Conservation (phyloP, 352 stramenopile species). For the Phytophthora constricta region DNA sequence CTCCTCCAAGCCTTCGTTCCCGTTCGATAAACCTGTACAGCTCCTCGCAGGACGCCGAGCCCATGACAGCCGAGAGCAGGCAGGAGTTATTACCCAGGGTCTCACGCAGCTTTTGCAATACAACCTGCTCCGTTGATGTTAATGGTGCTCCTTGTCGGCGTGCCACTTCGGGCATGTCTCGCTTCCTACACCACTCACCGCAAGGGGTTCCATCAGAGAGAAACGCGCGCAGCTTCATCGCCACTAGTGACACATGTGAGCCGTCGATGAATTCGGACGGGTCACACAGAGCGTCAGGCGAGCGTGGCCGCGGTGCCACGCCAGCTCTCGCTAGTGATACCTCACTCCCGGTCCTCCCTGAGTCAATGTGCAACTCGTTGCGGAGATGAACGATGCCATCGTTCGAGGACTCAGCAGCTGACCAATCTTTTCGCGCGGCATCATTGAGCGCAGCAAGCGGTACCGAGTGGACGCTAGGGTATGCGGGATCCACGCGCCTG, state of each 20-base stretch:
- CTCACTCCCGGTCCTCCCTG: no score
- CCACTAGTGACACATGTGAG: constrained; percentile 49
- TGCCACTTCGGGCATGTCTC: neutral
- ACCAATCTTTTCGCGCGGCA: neutral
- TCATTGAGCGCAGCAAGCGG: constrained; percentile 15
- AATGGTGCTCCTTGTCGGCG: neutral
- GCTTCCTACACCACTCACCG: constrained; percentile 48
- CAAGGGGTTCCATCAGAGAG: constrained; percentile 33
- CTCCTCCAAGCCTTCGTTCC: constrained; percentile 25
- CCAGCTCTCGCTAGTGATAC: neutral
- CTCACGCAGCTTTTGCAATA: constrained; percentile 63
- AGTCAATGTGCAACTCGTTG: no score
- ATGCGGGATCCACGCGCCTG: constrained; percentile 57
- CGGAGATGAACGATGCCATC: constrained; percentile 23
- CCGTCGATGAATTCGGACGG: constrained; percentile 67
- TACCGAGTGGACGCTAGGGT: constrained; percentile 46
- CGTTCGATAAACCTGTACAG: constrained; percentile 51
- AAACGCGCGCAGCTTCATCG: constrained; percentile 53
- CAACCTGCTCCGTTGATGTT: constrained; percentile 42
- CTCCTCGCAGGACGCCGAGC: constrained; percentile 47
- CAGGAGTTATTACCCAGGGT: constrained; percentile 71
- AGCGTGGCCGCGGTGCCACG: no score
- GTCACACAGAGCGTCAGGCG: constrained; percentile 15
- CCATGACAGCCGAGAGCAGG: constrained; percentile 61
- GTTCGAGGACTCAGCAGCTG: no score